Conservation (phyloP, 2,329 filamentous ascomycete genomes). For the Orbilia quercus region DNA sequence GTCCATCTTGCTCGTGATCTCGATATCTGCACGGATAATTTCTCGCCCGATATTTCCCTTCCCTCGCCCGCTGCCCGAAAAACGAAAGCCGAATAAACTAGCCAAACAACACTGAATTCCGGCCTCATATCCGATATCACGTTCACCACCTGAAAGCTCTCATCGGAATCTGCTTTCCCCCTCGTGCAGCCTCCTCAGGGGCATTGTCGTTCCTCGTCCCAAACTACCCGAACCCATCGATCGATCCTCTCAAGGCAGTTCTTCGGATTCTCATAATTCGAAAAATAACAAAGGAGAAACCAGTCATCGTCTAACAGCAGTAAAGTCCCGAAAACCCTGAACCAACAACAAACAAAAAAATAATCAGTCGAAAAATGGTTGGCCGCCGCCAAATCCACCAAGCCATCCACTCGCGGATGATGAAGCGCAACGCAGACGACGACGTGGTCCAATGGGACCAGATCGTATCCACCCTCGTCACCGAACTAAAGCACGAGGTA, state of each 20-base stretch:
- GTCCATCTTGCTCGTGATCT: not conserved
- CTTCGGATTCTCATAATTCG: not conserved
- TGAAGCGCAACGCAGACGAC: conserved; percentile 56
- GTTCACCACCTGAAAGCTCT: conserved; percentile 13
- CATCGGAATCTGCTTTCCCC: not conserved
- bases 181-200: conserved; percentile 11
- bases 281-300: not conserved
- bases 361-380: conserved; percentile 54
- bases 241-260: not conserved
- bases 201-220: not conserved
- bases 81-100: conserved; percentile 1
- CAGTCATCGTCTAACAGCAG: no score
- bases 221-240: no score
- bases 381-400: conserved; percentile 55
- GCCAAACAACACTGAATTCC: conserved; percentile 51
- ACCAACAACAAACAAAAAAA: conserved; percentile 11
- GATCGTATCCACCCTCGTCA: conserved; percentile 55
- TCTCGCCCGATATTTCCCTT: not conserved
- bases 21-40: no score
- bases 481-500: conserved; percentile 58
- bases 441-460: conserved; percentile 57
- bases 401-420: conserved; percentile 56
- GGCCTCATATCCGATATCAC: conserved; percentile 20
- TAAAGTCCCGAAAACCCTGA: not conserved
- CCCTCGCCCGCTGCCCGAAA: conserved; percentile 32